Percentiles rank a stretch among this genome's conserved stretches.
Conservation (phyloP, 1,284 basidiomycete species). For the Malassezia vespertilionis region DNA sequence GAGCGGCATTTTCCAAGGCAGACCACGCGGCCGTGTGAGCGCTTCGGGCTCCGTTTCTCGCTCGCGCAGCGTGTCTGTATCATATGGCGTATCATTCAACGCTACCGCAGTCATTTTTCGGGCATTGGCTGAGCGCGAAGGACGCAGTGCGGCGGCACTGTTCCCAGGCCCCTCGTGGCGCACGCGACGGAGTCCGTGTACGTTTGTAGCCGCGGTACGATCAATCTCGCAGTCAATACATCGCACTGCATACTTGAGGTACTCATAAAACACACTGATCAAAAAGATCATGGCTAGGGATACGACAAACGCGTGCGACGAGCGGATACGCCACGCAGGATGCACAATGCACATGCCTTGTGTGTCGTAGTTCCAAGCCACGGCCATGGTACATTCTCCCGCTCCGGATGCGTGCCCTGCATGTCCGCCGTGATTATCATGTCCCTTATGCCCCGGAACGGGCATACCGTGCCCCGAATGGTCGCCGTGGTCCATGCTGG, state of each 20-base stretch:
- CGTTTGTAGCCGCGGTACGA: background rate
- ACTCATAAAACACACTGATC: slow-evolving; percentile 5
- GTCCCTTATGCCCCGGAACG: slow-evolving; percentile 13
- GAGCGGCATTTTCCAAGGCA: background rate
- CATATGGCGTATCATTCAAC: too few species aligned
- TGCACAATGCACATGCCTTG: slow-evolving; percentile 9
- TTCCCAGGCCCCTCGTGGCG: too few species aligned
- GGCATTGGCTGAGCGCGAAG: background rate
- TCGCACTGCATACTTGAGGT: slow-evolving; percentile 5
- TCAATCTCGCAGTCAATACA: slow-evolving; percentile 4
- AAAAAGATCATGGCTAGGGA: slow-evolving; percentile 3
- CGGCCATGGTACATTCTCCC: slow-evolving; percentile 8
- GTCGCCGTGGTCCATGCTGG: slow-evolving; percentile 22
- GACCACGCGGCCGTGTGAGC: background rate
- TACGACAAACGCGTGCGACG: slow-evolving; percentile 2
- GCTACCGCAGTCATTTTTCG: slow-evolving; percentile 9
- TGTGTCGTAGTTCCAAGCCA: slow-evolving; percentile 16
- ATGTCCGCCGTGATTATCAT: background rate
- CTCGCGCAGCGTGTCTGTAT: too few species aligned
- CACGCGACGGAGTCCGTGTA: background rate
- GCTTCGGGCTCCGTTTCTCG: background rate
- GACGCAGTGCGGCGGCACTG: background rate
- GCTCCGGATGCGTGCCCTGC: background rate
- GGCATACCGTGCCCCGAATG: slow-evolving; percentile 17
- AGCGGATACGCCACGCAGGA: slow-evolving; percentile 9